These are phyloP conservation scores for Leccinum uliginosum DNA, from an alignment of 768 basidiomycete species.

Conservation along the genomic window DNA sequence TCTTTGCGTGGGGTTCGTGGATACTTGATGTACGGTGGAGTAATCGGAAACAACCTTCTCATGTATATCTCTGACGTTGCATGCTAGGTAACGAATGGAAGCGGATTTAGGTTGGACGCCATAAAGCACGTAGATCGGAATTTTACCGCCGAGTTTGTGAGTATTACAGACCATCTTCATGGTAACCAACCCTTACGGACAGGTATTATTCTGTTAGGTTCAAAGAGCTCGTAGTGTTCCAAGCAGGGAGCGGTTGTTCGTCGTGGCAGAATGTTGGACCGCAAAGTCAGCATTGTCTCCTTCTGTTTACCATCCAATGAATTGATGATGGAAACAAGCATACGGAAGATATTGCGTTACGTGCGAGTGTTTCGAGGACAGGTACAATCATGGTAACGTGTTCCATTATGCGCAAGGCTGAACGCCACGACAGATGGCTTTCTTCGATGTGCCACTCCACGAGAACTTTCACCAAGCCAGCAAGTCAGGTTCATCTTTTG, in stretches of 20 bases:
- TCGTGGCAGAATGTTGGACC: constrained; percentile 81
- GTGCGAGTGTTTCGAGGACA: constrained; percentile 62
- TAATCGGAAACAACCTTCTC: background rate
- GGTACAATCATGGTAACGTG: constrained; percentile 34
- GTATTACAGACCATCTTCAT: constrained; percentile 13
- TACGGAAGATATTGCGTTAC: constrained; percentile 51
- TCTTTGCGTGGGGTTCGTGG: constrained; percentile 78
- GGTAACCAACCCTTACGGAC: background rate
- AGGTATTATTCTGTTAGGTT: constrained; percentile 37
- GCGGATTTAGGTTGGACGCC: constrained; percentile 84
- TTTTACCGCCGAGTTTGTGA: constrained; percentile 68
- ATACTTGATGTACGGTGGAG: constrained; percentile 47
- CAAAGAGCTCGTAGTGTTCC: constrained; percentile 43
- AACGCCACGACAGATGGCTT: background rate
- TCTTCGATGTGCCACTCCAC: constrained; percentile 91
- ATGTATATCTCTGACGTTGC: background rate
- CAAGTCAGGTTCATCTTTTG: constrained; percentile 59
- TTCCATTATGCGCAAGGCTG: background rate
- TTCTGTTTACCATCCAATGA: background rate
- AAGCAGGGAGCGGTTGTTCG: constrained; percentile 53
- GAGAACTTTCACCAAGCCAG: constrained; percentile 79
- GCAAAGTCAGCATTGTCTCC: constrained; percentile 43
- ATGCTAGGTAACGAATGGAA: constrained; percentile 57
- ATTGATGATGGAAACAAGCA: constrained; percentile 27
- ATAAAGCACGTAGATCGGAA: constrained; percentile 82